phyloP scores from a whole-genome alignment of 768 basidiomycete species.

The Leccinum boreale region DNA sequence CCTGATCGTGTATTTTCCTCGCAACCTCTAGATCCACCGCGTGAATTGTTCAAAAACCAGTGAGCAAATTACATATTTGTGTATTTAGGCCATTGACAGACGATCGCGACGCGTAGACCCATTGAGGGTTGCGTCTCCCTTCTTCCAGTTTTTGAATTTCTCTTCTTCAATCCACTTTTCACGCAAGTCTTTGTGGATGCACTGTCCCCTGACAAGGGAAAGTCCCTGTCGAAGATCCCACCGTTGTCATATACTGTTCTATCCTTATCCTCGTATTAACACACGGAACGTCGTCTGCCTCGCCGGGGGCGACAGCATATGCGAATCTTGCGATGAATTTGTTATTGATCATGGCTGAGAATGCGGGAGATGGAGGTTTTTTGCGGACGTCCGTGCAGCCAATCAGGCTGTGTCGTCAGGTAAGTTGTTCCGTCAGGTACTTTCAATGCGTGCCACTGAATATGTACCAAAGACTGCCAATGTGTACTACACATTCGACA shows the following conservation, averaged over 20 bases:
- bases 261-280: constrained; percentile 63
- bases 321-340: constrained; percentile 55
- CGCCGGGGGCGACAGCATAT: constrained; percentile 58
- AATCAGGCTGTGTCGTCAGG: constrained; percentile 67
- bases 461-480: constrained; percentile 45
- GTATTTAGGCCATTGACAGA: neutral
- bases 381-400: constrained; percentile 36
- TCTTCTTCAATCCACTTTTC: constrained; percentile 50
- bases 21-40: constrained; percentile 44
- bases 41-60: constrained; percentile 59
- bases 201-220: constrained; percentile 27
- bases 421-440: constrained; percentile 21
- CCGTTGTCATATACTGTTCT: constrained; percentile 48
- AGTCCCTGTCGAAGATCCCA: constrained; percentile 20
- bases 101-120: constrained; percentile 40
- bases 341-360: constrained; percentile 51
- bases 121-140: constrained; percentile 55
- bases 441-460: neutral
- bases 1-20: constrained; percentile 52
- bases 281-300: constrained; percentile 60
- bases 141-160: constrained; percentile 60
- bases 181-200: constrained; percentile 42
- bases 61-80: constrained; percentile 23
- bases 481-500: constrained; percentile 8
- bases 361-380: constrained; percentile 44